phyloP scores from a whole-genome alignment of 2,329 filamentous ascomycete species.

The Stemphylium vesicarium region DNA sequence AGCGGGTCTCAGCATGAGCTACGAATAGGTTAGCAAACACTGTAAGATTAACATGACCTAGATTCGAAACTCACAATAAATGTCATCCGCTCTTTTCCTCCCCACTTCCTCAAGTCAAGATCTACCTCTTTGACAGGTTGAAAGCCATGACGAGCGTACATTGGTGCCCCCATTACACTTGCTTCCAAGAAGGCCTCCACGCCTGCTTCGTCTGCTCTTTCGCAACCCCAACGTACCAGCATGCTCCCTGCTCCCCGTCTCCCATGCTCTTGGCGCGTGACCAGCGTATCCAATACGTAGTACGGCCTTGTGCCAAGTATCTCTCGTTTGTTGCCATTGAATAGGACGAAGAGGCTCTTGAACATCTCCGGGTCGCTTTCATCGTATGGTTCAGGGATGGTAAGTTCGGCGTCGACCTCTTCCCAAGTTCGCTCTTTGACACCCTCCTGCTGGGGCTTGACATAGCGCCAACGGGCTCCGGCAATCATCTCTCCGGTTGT shows the following conservation, averaged over 20 bases:
- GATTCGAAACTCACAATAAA: conserved; percentile 37
- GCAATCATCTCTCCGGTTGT: conserved; percentile 36
- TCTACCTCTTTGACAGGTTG: conserved; percentile 29
- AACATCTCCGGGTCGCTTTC: conserved; percentile 37
- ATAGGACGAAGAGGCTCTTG: conserved; percentile 25
- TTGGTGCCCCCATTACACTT: conserved; percentile 39
- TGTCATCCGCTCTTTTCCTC: conserved; percentile 30
- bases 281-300: conserved; percentile 40
- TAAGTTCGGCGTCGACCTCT: conserved; percentile 36
- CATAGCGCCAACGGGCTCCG: conserved; percentile 37
- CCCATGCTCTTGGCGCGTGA: conserved; percentile 39
- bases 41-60: neutral
- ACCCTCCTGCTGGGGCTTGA: conserved; percentile 24
- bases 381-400: conserved; percentile 31
- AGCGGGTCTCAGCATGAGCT: conserved; percentile 10
- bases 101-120: conserved; percentile 42
- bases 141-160: conserved; percentile 45
- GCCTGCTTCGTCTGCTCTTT: conserved; percentile 39
- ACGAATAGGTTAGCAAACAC: neutral
- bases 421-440: conserved; percentile 30
- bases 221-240: conserved; percentile 42
- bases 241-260: conserved; percentile 42
- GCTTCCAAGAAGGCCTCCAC: conserved; percentile 44
- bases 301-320: conserved; percentile 31
- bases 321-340: conserved; percentile 34